Evolutionary conservation across 345 rosid species (phyloP).

Genomic region (Clausena lansium): DNA sequence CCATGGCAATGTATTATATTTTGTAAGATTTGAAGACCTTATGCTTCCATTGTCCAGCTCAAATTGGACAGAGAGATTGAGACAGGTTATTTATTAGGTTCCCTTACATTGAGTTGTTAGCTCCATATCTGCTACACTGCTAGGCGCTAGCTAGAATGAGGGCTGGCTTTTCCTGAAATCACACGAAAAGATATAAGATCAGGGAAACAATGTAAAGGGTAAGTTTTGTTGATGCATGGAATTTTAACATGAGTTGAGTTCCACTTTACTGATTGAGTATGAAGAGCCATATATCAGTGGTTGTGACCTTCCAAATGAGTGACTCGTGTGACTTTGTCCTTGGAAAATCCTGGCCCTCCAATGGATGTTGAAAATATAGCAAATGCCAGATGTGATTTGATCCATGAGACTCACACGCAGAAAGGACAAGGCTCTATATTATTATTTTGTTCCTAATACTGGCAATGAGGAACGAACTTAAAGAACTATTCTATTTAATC

Average conservation of each 20-base stretch:
- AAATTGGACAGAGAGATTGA: not conserved
- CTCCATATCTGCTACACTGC: not conserved
- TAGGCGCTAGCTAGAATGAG: not conserved
- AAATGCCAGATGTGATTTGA: slow-evolving; percentile 4
- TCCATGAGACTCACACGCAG: slow-evolving; percentile 1
- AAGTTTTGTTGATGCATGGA: not conserved
- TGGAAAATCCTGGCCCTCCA: not conserved
- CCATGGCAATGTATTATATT: slow-evolving; percentile 14
- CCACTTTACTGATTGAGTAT: not conserved
- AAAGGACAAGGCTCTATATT: not conserved
- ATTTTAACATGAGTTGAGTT: not conserved
- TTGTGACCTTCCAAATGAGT: not conserved
- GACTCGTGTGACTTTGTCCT: not conserved
- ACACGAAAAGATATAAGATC: not conserved
- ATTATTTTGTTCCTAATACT: not conserved
- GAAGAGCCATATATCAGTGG: not conserved
- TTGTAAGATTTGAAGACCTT: slow-evolving; percentile 3
- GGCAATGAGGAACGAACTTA: not conserved
- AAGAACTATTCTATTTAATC: slow-evolving; percentile 7
- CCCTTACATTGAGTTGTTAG: not conserved
- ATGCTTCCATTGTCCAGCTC: not conserved
- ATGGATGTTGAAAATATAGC: slow-evolving; percentile 3
- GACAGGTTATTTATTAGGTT: not conserved
- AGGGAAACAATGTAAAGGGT: not conserved
- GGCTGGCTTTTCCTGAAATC: not conserved